These are phyloP conservation scores for Rhizopus sp. DNA, from an alignment of 371 early-diverging fungal species.

Conservation along the genomic window DNA sequence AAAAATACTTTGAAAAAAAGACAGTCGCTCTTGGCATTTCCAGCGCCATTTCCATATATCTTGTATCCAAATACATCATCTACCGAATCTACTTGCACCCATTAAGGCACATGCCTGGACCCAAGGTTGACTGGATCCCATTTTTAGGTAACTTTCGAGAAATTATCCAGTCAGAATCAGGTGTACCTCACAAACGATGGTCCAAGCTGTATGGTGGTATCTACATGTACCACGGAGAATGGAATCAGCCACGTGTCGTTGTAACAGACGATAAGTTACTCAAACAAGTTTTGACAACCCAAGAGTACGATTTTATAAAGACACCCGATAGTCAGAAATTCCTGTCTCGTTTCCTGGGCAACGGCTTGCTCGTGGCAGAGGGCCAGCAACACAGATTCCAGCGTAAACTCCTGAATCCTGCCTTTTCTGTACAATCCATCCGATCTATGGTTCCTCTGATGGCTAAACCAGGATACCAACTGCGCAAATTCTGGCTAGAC, in stretches of 20 bases:
- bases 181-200: slow-evolving; percentile 56
- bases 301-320: slow-evolving; percentile 59
- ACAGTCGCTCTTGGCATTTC: slow-evolving; percentile 15
- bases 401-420: slow-evolving; percentile 71
- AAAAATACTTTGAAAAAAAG: slow-evolving; percentile 9
- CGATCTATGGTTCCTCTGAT: slow-evolving; percentile 50
- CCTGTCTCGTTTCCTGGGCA: slow-evolving; percentile 46
- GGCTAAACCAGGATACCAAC: slow-evolving; percentile 30
- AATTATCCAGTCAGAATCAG: slow-evolving; percentile 54
- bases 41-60: slow-evolving; percentile 12
- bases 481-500: slow-evolving; percentile 38
- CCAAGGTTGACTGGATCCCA: slow-evolving; percentile 52
- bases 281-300: slow-evolving; percentile 49
- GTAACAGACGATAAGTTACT: slow-evolving; percentile 55
- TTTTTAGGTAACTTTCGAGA: slow-evolving; percentile 55
- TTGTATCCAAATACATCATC: slow-evolving; percentile 30
- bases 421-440: slow-evolving; percentile 56
- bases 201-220: slow-evolving; percentile 56
- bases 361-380: slow-evolving; percentile 61
- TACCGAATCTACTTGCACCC: slow-evolving; percentile 52
- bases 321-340: slow-evolving; percentile 25
- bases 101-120: slow-evolving; percentile 59
- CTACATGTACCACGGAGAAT: slow-evolving; percentile 46
- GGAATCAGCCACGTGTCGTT: slow-evolving; percentile 53
- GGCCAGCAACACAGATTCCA: slow-evolving; percentile 64